These are phyloP conservation scores for Scedosporium apiospermum DNA, from an alignment of 2,329 filamentous ascomycete species.

Conservation along the genomic window DNA sequence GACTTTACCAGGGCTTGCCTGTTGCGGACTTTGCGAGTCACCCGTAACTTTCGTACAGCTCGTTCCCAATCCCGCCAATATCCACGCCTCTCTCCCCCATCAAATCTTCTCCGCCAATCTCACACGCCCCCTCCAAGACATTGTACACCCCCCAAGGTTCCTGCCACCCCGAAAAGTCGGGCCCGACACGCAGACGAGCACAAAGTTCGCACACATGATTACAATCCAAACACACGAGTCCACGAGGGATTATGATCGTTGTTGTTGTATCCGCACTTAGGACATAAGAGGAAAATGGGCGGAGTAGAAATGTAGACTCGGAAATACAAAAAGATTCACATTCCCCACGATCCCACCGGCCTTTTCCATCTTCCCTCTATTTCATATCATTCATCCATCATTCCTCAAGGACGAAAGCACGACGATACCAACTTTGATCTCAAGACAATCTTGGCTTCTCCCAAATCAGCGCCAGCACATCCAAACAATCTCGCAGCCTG, in stretches of 20 bases:
- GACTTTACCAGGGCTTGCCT: slow-evolving; percentile 2
- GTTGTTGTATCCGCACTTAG: slow-evolving; percentile 1
- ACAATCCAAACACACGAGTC: slow-evolving; percentile 3
- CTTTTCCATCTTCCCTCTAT: background rate
- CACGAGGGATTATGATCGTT: slow-evolving; percentile 3
- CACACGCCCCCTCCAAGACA: background rate
- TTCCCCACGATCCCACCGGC: background rate
- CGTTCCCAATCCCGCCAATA: background rate
- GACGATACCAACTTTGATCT: background rate
- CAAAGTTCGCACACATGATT: slow-evolving; percentile 5
- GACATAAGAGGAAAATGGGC: background rate
- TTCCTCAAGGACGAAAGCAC: background rate
- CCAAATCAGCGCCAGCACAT: background rate
- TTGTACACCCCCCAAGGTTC: background rate
- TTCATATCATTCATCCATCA: background rate
- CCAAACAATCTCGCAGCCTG: slow-evolving; percentile 2
- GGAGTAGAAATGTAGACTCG: background rate
- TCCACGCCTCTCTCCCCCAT: background rate
- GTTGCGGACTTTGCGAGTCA: background rate
- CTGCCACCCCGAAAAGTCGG: slow-evolving; percentile 2
- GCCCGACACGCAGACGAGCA: background rate
- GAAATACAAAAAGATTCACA: slow-evolving; percentile 4
- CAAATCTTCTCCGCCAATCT: background rate
- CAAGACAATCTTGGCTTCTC: background rate
- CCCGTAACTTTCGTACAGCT: background rate